Conservation (phyloP, 306 rosid genomes). For the Cucurbita moschata region DNA sequence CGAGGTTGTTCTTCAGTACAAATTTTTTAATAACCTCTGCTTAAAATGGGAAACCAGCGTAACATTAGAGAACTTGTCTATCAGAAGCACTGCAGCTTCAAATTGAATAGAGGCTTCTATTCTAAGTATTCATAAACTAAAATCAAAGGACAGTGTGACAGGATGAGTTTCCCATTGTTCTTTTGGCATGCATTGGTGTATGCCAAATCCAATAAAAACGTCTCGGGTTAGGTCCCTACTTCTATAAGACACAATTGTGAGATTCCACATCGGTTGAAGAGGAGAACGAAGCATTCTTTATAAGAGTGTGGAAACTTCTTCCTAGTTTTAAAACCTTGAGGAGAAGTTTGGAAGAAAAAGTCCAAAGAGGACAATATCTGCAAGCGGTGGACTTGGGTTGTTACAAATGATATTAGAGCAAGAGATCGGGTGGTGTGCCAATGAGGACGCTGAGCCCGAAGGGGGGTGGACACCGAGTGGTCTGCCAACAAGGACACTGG, state of each 20-base stretch:
- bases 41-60: neutral
- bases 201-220: neutral
- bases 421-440: too few relatives aligned
- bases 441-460: too few relatives aligned
- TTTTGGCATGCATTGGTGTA: neutral
- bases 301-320: too few relatives aligned
- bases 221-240: neutral
- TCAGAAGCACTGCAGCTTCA: neutral
- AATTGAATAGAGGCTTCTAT: neutral
- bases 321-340: too few relatives aligned
- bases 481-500: too few relatives aligned
- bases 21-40: neutral
- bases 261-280: too few relatives aligned
- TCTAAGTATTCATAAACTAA: neutral
- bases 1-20: neutral
- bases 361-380: too few relatives aligned
- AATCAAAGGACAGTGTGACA: neutral
- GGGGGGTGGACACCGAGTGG: too few relatives aligned
- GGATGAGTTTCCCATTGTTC: neutral
- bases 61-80: neutral
- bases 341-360: too few relatives aligned
- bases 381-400: too few relatives aligned
- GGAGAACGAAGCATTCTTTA: too few relatives aligned
- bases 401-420: too few relatives aligned
- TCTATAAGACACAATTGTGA: neutral